Percentiles rank a stretch among this genome's conserved stretches.
Conservation (phyloP, 2,329 filamentous ascomycete genomes). For the Magnaporthiopsis poae region DNA sequence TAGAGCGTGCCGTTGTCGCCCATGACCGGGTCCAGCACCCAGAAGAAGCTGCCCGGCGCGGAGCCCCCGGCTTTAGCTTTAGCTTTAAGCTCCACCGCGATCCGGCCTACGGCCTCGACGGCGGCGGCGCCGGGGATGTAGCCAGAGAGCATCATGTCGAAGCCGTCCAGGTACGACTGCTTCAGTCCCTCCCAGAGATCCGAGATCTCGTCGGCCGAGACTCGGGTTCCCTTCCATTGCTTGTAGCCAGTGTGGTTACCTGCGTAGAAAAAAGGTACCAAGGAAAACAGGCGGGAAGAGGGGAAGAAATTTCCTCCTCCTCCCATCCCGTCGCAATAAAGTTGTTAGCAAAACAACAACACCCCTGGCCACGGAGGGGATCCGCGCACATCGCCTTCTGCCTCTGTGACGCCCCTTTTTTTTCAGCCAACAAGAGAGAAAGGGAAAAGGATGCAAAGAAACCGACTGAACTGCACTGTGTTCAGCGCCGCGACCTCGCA, state of each 20-base stretch:
- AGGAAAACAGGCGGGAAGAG: not conserved
- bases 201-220: constrained; percentile 70
- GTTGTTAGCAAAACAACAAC: not conserved
- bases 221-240: constrained; percentile 75
- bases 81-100: constrained; percentile 68
- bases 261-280: constrained; percentile 26
- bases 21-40: constrained; percentile 97
- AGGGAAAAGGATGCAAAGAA: constrained; percentile 2
- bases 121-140: constrained; percentile 84
- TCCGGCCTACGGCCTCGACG: constrained; percentile 73
- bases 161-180: constrained; percentile 74
- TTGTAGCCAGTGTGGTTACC: constrained; percentile 92
- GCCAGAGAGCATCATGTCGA: constrained; percentile 88
- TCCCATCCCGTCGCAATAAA: no score
- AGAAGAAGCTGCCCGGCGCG: constrained; percentile 72
- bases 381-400: not conserved
- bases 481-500: constrained; percentile 91
- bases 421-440: constrained; percentile 2
- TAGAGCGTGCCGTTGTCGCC: constrained; percentile 89
- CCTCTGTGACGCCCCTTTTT: not conserved
- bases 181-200: constrained; percentile 77
- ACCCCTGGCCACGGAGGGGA: not conserved
- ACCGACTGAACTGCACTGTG: constrained; percentile 91
- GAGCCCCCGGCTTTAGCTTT: constrained; percentile 38
- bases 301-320: not conserved